phyloP scores from a whole-genome alignment of 1,284 basidiomycete genomes.

The Chondrostereum purpureum region DNA sequence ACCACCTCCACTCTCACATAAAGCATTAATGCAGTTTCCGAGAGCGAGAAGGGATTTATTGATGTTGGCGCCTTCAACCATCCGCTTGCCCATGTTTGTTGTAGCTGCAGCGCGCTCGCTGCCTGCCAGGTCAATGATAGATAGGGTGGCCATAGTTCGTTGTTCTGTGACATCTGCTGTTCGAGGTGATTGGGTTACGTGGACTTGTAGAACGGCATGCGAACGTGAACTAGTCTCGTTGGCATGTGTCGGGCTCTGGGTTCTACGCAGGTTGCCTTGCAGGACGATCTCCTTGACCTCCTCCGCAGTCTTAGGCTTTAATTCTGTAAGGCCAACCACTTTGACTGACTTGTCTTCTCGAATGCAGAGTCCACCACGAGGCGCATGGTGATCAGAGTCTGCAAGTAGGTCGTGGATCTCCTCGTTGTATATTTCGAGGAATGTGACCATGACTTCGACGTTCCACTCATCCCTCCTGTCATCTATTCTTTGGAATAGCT shows the following conservation, averaged over 20 bases:
- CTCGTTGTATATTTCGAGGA: conserved; percentile 97
- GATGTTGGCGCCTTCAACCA: conserved; percentile 97
- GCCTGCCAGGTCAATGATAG: conserved; percentile 94
- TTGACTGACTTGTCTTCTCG: conserved; percentile 91
- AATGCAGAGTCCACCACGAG: conserved; percentile 82
- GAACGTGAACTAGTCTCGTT: conserved; percentile 95
- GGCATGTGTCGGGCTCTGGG: conserved; percentile 88
- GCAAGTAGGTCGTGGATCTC: conserved; percentile 92
- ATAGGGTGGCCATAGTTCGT: conserved; percentile 80
- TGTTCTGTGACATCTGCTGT: conserved; percentile 77
- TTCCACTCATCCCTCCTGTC: conserved; percentile 78
- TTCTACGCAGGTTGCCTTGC: conserved; percentile 80
- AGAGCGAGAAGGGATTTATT: conserved; percentile 95
- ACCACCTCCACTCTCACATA: conserved; percentile 84
- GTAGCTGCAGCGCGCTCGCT: conserved; percentile 94
- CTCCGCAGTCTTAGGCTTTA: conserved; percentile 73
- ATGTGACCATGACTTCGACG: conserved; percentile 84
- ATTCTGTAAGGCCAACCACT: conserved; percentile 78
- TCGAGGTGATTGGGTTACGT: conserved; percentile 80
- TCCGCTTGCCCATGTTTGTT: conserved; percentile 92
- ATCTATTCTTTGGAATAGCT: conserved; percentile 86
- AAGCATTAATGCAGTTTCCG: conserved; percentile 94
- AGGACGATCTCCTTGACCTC: conserved; percentile 92
- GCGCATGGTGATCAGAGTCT: conserved; percentile 57
- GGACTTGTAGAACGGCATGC: conserved; percentile 92